Evolutionary conservation across 73 alveolate species (phyloP), one percentile per base, ranked within the genome.

Genomic region (Blepharisma stoltei): DNA sequence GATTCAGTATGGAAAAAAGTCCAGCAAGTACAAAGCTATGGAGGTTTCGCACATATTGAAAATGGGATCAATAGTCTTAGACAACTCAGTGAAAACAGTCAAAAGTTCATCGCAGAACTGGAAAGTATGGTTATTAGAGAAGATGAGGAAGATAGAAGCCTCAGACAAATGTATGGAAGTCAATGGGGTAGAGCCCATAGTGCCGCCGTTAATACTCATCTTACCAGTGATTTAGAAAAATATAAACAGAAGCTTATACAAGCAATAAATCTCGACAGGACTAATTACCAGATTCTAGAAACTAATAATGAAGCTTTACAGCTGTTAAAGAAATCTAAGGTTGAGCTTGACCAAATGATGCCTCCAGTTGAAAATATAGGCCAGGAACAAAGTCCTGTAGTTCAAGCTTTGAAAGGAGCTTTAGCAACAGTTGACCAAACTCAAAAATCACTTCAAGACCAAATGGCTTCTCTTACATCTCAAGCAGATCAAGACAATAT

Each of bases 111-210:
- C 14, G 23, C 73, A 14, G 73, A 60, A 9, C 23, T 60, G 37
- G 11, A n/a, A 20, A 38, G 48, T 8, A 60, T 9, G 11, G 46
- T 60, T n/a, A 14, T 9, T 18, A 60, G 73, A 60, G 73, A 60
- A 25, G 73, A 60, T 14, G 48, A 60, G 14, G 73, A 60, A 60
- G 73, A 60, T 25, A 14, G 23, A 60, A 60, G 73, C 73, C 23
- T 60, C 14, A 60, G 73, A 60, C 73, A 60, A 60, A 38, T 38
- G 14, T 60, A 60, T 25, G 73, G 73, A 25, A 14, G 23, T 38
- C 73, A 60, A 60, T 60, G 73, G 73, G 73, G 73, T 14, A n/a
- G 73, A 60, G 73, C 73, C 46, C 14, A n/a, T 9, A 60, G 73
- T 60, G 49, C 38, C 14, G 73, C 73, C 0, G 14, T 60, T 8